Conservation (phyloP, 2,329 filamentous ascomycete species). For the Penicillium psychrosexuale region DNA sequence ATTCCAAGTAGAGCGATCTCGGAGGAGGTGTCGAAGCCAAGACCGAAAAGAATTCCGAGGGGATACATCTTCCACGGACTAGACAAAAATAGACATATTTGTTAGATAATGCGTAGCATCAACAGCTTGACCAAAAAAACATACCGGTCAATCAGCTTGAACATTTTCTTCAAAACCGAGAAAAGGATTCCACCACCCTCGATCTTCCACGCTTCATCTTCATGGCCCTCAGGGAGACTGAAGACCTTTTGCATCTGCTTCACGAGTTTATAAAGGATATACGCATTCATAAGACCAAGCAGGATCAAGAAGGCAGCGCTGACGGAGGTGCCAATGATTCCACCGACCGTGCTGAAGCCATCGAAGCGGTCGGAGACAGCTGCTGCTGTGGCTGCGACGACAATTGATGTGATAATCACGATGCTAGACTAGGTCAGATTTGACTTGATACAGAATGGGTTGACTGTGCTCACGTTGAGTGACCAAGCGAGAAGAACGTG, state of each 20-base stretch:
- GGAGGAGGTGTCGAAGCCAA: conserved; percentile 93
- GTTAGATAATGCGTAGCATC: not conserved
- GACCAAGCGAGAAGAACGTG: conserved; percentile 89
- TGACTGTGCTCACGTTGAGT: conserved; percentile 63
- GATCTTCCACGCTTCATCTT: conserved; percentile 60
- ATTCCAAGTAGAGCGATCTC: conserved; percentile 92
- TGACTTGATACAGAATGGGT: not conserved
- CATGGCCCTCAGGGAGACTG: conserved; percentile 41
- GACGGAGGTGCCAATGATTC: conserved; percentile 84
- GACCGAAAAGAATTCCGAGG: conserved; percentile 79
- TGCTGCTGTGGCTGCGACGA: conserved; percentile 85
- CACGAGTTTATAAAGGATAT: conserved; percentile 78
- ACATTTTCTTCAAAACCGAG: conserved; percentile 68
- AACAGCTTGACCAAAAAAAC: not conserved
- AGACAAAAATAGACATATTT: not conserved
- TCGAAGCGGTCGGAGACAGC: conserved; percentile 79
- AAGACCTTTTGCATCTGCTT: conserved; percentile 64
- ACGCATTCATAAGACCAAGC: conserved; percentile 77
- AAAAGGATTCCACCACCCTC: conserved; percentile 76
- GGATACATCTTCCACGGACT: conserved; percentile 91
- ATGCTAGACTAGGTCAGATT: conserved; percentile 49
- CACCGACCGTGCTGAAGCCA: conserved; percentile 73
- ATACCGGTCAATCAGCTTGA: conserved; percentile 63
- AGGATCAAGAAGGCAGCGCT: conserved; percentile 79
- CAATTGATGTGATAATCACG: conserved; percentile 83